Evolutionary conservation across 768 basidiomycete genomes (phyloP).

Genomic region (Suillus luteus): DNA sequence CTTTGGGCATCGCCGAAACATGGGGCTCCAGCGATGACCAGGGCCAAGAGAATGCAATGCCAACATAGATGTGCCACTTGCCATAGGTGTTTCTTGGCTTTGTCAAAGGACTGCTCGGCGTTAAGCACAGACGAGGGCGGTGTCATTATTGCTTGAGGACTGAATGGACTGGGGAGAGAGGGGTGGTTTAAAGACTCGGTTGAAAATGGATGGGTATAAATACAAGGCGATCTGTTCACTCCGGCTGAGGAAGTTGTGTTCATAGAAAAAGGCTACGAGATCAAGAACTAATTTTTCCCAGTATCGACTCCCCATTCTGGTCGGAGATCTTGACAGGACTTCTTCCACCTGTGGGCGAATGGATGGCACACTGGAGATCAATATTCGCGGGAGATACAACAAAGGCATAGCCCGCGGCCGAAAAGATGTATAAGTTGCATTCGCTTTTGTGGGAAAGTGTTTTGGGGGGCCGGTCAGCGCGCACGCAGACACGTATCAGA

Average conservation of each 20-base stretch:
- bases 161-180: constrained; percentile 25
- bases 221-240: constrained; percentile 25
- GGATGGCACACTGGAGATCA: constrained; percentile 30
- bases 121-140: constrained; percentile 23
- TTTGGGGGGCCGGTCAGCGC: constrained; percentile 27
- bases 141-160: constrained; percentile 23
- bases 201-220: constrained; percentile 31
- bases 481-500: constrained; percentile 34
- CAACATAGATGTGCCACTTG: constrained; percentile 24
- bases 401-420: constrained; percentile 36
- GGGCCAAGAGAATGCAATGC: constrained; percentile 2
- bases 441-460: constrained; percentile 35
- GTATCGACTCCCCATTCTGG: constrained; percentile 36
- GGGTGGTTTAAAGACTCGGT: constrained; percentile 26
- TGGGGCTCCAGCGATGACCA: constrained; percentile 6
- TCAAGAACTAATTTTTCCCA: constrained; percentile 40
- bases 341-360: constrained; percentile 32
- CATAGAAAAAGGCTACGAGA: constrained; percentile 41
- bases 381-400: constrained; percentile 39
- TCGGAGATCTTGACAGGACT: constrained; percentile 38
- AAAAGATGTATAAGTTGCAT: constrained; percentile 27
- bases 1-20: constrained; percentile 5
- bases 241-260: constrained; percentile 38
- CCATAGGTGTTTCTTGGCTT: constrained; percentile 39
- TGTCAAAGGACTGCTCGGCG: constrained; percentile 34